These are phyloP conservation scores for Lasiodiplodia sp. DNA, from an alignment of 2,329 filamentous ascomycete species.

Conservation along the genomic window DNA sequence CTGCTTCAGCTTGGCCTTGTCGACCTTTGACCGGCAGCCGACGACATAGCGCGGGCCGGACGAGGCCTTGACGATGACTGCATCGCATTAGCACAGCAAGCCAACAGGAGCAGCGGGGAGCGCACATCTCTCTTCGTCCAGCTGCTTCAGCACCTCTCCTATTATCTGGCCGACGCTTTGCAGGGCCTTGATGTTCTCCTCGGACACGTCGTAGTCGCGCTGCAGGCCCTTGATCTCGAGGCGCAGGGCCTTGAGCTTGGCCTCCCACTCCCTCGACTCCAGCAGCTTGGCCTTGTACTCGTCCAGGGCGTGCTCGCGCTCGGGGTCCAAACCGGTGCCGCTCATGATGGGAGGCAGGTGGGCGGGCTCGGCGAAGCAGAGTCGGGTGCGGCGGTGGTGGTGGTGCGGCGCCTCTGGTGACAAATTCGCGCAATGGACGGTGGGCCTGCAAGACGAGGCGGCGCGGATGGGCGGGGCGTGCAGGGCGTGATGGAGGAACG, in stretches of 20 bases:
- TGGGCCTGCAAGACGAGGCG: background rate
- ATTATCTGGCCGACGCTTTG: constrained; percentile 99
- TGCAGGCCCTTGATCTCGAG: constrained; percentile 96
- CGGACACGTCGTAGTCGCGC: constrained; percentile 93
- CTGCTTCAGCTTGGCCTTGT: constrained; percentile 97
- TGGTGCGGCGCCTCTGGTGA: constrained; percentile 15
- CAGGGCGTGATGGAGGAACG: constrained; percentile 3
- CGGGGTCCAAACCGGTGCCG: constrained; percentile 51
- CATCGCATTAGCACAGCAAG: constrained; percentile 18
- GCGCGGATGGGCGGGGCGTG: constrained; percentile 13
- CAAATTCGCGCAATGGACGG: constrained; percentile 25
- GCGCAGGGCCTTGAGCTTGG: constrained; percentile 92
- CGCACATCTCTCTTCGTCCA: constrained; percentile 98
- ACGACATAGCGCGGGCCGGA: constrained; percentile 97
- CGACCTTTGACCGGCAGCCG: constrained; percentile 96
- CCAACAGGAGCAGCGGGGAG: constrained; percentile 33
- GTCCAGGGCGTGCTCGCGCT: constrained; percentile 60
- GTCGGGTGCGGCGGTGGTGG: background rate
- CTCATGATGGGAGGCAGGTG: constrained; percentile 40
- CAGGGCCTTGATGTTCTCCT: constrained; percentile 99
- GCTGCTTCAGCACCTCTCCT: constrained; percentile 97
- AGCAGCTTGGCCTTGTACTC: constrained; percentile 66
- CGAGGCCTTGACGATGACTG: constrained; percentile 98
- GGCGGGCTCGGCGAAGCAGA: constrained; percentile 14
- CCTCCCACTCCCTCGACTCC: constrained; percentile 98